phyloP scores from a whole-genome alignment of 768 basidiomycete genomes.

The Xanthoconium purpureum region DNA sequence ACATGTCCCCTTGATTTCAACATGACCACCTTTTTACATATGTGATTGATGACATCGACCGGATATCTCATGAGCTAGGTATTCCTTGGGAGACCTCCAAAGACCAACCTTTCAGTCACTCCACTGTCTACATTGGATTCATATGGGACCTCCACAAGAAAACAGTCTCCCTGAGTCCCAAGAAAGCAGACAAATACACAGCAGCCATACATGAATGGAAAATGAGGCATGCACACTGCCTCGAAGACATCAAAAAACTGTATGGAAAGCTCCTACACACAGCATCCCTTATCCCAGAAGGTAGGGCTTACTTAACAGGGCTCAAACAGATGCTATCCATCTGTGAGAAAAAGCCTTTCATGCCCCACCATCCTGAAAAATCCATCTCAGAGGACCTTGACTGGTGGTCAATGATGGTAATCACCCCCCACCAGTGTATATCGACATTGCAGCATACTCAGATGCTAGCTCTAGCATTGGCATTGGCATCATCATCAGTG shows the following conservation, averaged over 20 bases:
- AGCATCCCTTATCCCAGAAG: slow-evolving; percentile 25
- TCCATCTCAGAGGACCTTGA: not conserved
- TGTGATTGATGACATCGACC: not conserved
- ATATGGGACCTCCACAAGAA: not conserved
- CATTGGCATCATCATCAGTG: not conserved
- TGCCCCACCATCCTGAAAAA: slow-evolving; percentile 16
- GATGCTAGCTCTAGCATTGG: not conserved
- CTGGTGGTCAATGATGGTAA: not conserved
- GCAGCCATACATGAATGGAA: too few relatives aligned
- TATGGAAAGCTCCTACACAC: not conserved
- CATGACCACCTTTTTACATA: not conserved
- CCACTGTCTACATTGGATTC: not conserved
- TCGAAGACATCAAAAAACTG: not conserved
- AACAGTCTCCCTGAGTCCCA: too few relatives aligned
- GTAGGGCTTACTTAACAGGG: slow-evolving; percentile 40
- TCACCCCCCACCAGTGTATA: too few relatives aligned
- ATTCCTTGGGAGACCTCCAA: not conserved
- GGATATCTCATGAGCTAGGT: not conserved
- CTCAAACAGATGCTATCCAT: slow-evolving; percentile 37
- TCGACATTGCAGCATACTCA: too few relatives aligned
- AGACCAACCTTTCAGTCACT: not conserved
- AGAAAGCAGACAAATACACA: too few relatives aligned
- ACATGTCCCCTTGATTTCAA: not conserved
- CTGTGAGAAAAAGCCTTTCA: slow-evolving; percentile 31
- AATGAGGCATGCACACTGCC: too few relatives aligned